Conservation (phyloP, 1,139 yeast species). For the Tardiomyces digboiensis region DNA sequence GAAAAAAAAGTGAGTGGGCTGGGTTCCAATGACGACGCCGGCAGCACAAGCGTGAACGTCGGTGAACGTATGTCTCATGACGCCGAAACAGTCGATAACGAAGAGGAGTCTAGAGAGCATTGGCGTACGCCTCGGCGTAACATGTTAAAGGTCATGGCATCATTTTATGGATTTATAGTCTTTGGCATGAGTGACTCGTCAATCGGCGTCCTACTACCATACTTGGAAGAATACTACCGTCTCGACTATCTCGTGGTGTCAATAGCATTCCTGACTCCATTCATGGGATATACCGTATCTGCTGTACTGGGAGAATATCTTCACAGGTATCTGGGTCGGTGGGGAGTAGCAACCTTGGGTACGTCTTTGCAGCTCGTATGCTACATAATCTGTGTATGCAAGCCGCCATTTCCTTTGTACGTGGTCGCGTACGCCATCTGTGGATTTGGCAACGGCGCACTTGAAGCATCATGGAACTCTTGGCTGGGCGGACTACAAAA, state of each 20-base stretch:
- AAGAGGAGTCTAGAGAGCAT: background rate
- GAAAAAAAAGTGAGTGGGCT: background rate
- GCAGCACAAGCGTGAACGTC: background rate
- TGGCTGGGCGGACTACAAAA: constrained; percentile 41
- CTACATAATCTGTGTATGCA: constrained; percentile 31
- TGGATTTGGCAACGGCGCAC: constrained; percentile 41
- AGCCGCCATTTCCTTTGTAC: constrained; percentile 26
- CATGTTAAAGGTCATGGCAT: constrained; percentile 11
- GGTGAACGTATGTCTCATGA: background rate
- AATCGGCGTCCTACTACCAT: constrained; percentile 19
- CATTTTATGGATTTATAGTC: constrained; percentile 19
- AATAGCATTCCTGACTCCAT: constrained; percentile 21
- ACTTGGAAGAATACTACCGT: constrained; percentile 19
- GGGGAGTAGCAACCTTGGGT: constrained; percentile 28
- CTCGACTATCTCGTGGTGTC: constrained; percentile 19
- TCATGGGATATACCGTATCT: constrained; percentile 29
- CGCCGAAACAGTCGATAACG: background rate
- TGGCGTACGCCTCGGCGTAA: constrained; percentile 18
- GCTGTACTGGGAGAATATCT: constrained; percentile 26
- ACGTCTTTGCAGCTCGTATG: constrained; percentile 23
- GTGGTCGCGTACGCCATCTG: constrained; percentile 44
- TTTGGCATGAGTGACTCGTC: constrained; percentile 24
- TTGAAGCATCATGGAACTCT: constrained; percentile 40
- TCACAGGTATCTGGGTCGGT: constrained; percentile 32
- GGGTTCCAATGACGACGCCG: background rate